Base-by-base conservation (phyloP, 768 basidiomycete genomes). In the Phlebiopsis gigantea region DNA sequence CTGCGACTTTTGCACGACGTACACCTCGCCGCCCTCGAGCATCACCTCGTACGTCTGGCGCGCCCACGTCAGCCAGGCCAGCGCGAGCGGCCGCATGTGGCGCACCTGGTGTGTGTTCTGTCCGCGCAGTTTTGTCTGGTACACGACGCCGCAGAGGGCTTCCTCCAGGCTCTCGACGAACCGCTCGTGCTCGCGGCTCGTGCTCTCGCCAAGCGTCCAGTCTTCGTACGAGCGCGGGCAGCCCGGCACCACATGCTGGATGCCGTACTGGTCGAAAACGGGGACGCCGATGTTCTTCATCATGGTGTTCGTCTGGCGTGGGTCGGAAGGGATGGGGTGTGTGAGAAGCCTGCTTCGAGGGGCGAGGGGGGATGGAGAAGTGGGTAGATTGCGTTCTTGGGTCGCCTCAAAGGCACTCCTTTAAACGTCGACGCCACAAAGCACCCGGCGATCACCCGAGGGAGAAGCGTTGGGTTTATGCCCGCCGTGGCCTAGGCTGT, bases 11-110 rank as follows among this genome's bases (percentile, higher is more conserved):
- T 30, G 50, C n/a, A 51, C 50, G 10, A 34, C 22, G 21, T 22
- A 51, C 50, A 30, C 17, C 31, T 51, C 50, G 19, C 50, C 50
- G 31, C 50, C 50, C 29, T 51, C 50, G 31, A 51, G 50, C 19
- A 51, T 17, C 29, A 51, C 34, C 39, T 51, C 50, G 50, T 34
- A 31, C 21, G 19, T 51, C 50, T 51, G 34, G 19, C 17, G 6
- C 12, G 1, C n/a, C 1, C 29, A 6, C 15, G 47, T 51, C 50
- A 41, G 50, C 50, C 5, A 12, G 14, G 2, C 4, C 34, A 15
- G 34, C 9, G 21, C 15, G 21, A 17, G 14, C 6, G 24, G 46
- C 19, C 19, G 28, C 47, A 41, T 51, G 50, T 51, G 50, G 50
- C 50, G 50, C 31, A 51, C 50, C 50, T 51, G 30, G 34, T n/a